phyloP scores from a whole-genome alignment of 139 green algal genomes.

The Coelastrella sp. region DNA sequence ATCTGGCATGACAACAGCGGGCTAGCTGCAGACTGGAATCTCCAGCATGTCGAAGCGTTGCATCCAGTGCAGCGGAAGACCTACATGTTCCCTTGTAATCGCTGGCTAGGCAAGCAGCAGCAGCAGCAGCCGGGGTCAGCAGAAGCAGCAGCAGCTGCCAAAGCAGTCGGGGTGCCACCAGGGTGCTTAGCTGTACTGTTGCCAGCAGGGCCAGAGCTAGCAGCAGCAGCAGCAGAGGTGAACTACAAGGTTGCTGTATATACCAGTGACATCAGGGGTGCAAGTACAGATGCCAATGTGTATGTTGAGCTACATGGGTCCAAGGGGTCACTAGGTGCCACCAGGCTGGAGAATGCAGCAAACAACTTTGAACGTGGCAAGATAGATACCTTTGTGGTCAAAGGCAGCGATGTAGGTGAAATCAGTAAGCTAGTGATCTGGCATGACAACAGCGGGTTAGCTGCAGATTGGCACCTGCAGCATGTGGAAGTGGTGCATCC shows the following conservation, averaged over 20 bases:
- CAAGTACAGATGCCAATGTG: slow-evolving; percentile 71
- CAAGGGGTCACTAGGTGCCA: slow-evolving; percentile 55
- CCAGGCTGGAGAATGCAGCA: slow-evolving; percentile 54
- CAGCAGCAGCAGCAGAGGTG: neutral
- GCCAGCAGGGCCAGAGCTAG: neutral
- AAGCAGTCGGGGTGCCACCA: slow-evolving; percentile 57
- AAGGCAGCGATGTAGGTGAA: slow-evolving; percentile 61
- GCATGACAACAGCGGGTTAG: slow-evolving; percentile 56
- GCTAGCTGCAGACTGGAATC: slow-evolving; percentile 58
- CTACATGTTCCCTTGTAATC: too few species aligned
- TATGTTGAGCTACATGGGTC: slow-evolving; percentile 64
- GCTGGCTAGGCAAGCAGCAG: too few species aligned
- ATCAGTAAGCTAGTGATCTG: slow-evolving; percentile 57
- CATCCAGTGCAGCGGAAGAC: too few species aligned
- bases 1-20: slow-evolving; percentile 57
- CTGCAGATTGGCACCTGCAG: slow-evolving; percentile 67
- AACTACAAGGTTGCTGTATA: slow-evolving; percentile 66
- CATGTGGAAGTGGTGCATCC: slow-evolving; percentile 65
- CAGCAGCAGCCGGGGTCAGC: neutral
- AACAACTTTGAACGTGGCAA: slow-evolving; percentile 59
- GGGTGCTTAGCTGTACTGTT: neutral
- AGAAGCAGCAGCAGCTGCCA: slow-evolving; percentile 27
- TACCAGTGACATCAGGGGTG: slow-evolving; percentile 62
- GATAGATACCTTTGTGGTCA: slow-evolving; percentile 63
- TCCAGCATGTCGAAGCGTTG: too few species aligned